A percentile compares a stretch with the other conserved stretches of the same genome.
Conservation (phyloP, 2,329 filamentous ascomycete species). For the Penicillium sp. region DNA sequence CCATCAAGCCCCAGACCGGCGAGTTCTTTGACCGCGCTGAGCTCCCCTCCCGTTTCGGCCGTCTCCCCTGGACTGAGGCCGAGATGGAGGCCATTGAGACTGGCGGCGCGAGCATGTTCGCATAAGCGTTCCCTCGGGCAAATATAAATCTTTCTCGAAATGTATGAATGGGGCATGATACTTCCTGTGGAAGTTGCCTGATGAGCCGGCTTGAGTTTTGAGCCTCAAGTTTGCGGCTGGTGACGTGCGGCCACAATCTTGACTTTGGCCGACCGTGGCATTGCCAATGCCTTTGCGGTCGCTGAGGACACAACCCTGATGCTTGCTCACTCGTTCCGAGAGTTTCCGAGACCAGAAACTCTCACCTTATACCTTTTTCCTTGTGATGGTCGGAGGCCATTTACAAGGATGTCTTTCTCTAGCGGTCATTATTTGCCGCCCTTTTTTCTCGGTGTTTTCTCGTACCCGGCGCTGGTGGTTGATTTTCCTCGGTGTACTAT, state of each 20-base stretch:
- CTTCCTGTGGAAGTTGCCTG: slow-evolving; percentile 18
- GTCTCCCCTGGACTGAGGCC: slow-evolving; percentile 67
- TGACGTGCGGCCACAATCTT: slow-evolving; percentile 3
- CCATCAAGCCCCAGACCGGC: slow-evolving; percentile 68
- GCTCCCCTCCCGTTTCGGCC: slow-evolving; percentile 78
- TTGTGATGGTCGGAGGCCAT: neutral
- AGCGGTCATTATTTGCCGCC: slow-evolving; percentile 11
- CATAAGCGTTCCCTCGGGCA: slow-evolving; percentile 31
- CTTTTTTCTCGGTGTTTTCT: slow-evolving; percentile 12
- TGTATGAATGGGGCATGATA: slow-evolving; percentile 23
- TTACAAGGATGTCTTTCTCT: slow-evolving; percentile 7
- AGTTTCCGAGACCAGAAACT: neutral
- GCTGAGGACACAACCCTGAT: neutral
- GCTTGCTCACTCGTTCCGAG: slow-evolving; percentile 1
- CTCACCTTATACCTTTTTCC: slow-evolving; percentile 7
- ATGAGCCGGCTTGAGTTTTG: slow-evolving; percentile 3
- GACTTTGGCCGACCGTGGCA: slow-evolving; percentile 8
- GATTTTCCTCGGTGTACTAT: slow-evolving; percentile 23
- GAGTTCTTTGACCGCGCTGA: slow-evolving; percentile 86
- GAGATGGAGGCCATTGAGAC: slow-evolving; percentile 98
- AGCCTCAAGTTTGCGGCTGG: slow-evolving; percentile 6
- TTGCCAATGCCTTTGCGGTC: neutral
- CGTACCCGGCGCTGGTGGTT: slow-evolving; percentile 37
- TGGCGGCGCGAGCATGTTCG: slow-evolving; percentile 71
- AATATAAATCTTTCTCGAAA: slow-evolving; percentile 4